Evolutionary conservation across 1,284 basidiomycete species (phyloP).

Genomic region (Cutaneotrichosporon sp.): DNA sequence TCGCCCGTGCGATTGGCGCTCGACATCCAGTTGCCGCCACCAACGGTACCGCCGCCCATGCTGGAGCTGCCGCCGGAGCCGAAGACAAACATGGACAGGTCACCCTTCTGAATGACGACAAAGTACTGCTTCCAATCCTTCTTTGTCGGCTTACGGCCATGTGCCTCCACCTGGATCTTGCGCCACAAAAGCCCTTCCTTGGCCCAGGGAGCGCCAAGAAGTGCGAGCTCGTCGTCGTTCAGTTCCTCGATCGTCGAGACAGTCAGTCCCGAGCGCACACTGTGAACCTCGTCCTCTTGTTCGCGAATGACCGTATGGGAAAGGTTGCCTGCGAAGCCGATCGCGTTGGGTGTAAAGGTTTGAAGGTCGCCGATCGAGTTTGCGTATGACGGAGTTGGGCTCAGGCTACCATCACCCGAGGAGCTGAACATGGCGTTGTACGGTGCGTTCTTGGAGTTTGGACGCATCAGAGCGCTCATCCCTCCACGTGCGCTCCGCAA

Average conservation of each 20-base stretch:
- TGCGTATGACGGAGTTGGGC: slow-evolving; percentile 81
- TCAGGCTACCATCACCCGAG: slow-evolving; percentile 68
- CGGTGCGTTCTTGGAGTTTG: slow-evolving; percentile 22
- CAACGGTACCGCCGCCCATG: slow-evolving; percentile 61
- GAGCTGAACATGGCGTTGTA: slow-evolving; percentile 25
- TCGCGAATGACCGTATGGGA: slow-evolving; percentile 95
- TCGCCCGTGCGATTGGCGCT: slow-evolving; percentile 79
- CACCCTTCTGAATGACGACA: slow-evolving; percentile 88
- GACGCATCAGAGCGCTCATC: not conserved
- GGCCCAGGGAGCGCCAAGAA: slow-evolving; percentile 94
- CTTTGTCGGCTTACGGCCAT: slow-evolving; percentile 60
- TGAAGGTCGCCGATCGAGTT: slow-evolving; percentile 78
- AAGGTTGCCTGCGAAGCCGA: slow-evolving; percentile 93
- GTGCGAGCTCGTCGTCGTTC: slow-evolving; percentile 86
- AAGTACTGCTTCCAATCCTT: slow-evolving; percentile 91
- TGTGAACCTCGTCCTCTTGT: slow-evolving; percentile 82
- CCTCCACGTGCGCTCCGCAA: slow-evolving; percentile 13
- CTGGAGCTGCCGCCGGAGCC: slow-evolving; percentile 54
- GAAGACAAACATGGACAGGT: slow-evolving; percentile 91
- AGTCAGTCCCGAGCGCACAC: slow-evolving; percentile 58
- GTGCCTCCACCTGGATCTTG: slow-evolving; percentile 87
- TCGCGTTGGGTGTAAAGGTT: slow-evolving; percentile 56
- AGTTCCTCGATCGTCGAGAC: slow-evolving; percentile 54
- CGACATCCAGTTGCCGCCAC: slow-evolving; percentile 90
- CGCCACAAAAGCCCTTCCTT: slow-evolving; percentile 93